A percentile compares a stretch with the other conserved stretches of the same genome.
Conservation (phyloP, 2,329 filamentous ascomycete genomes). For the Aspergillus viridinutans region DNA sequence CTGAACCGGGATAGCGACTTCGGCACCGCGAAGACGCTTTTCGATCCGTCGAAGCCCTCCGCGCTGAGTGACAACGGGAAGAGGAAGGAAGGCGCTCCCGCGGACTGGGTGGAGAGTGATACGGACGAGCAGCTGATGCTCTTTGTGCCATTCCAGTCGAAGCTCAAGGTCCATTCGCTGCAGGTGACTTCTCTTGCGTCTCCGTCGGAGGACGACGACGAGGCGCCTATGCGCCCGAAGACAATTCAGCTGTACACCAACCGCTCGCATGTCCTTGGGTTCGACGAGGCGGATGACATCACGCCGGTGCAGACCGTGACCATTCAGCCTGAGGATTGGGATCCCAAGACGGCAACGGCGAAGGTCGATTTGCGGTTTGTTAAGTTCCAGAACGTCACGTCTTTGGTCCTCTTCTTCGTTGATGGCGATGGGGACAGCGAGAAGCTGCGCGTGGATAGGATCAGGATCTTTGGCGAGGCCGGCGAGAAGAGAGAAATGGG, state of each 20-base stretch:
- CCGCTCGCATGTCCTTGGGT: constrained; percentile 82
- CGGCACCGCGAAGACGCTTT: constrained; percentile 68
- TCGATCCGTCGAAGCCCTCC: constrained; percentile 65
- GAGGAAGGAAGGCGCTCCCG: constrained; percentile 50
- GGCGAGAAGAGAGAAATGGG: constrained; percentile 91
- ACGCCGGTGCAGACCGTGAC: constrained; percentile 75
- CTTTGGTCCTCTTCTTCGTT: constrained; percentile 80
- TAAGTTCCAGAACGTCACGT: constrained; percentile 93
- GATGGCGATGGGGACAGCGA: constrained; percentile 80
- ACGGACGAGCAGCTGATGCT: constrained; percentile 96
- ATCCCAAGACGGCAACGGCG: constrained; percentile 64
- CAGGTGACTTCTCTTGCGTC: constrained; percentile 79
- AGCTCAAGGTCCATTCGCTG: constrained; percentile 80
- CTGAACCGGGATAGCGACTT: constrained; percentile 79
- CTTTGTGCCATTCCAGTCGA: constrained; percentile 82
- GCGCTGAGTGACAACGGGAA: constrained; percentile 46
- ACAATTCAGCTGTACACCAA: constrained; percentile 85
- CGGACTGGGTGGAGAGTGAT: constrained; percentile 93
- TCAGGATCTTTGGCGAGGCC: constrained; percentile 73
- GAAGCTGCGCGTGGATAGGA: constrained; percentile 66
- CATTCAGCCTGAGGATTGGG: constrained; percentile 75
- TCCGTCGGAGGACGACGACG: constrained; percentile 47
- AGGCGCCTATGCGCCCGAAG: constrained; percentile 72
- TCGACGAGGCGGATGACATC: constrained; percentile 88
- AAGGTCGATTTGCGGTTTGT: constrained; percentile 77